Conservation (phyloP, 768 basidiomycete genomes). For the Termitomyces sp. region DNA sequence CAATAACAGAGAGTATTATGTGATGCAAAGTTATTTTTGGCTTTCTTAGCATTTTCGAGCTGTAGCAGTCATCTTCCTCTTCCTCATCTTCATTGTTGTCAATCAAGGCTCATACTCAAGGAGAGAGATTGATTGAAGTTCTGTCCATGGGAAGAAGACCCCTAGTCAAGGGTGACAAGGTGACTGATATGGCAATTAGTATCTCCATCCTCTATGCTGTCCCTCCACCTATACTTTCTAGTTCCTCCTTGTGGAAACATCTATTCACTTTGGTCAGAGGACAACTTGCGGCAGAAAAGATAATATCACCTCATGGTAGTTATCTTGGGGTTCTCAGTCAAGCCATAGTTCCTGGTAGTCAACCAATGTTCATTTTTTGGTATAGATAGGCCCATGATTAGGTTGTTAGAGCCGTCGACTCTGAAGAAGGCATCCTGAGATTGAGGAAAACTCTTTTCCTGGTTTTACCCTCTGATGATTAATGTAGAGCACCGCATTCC, state of each 20-base stretch:
- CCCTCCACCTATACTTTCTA: constrained; percentile 20
- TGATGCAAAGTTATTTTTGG: constrained; percentile 26
- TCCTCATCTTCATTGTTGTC: too few relatives aligned
- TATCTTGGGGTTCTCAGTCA: constrained; percentile 33
- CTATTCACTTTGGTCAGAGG: constrained; percentile 16
- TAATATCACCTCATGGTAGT: constrained; percentile 28
- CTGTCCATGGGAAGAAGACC: constrained; percentile 32
- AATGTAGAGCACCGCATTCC: constrained; percentile 28
- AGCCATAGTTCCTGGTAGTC: constrained; percentile 22
- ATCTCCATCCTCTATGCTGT: constrained; percentile 2
- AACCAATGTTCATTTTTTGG: too few relatives aligned
- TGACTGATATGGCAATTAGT: constrained; percentile 29
- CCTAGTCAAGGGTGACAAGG: constrained; percentile 29
- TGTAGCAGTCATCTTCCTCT: constrained; percentile 22
- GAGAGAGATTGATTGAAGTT: constrained; percentile 15
- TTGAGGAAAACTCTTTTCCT: too few relatives aligned
- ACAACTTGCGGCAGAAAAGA: background rate
- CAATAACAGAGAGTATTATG: constrained; percentile 31
- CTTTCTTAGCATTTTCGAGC: constrained; percentile 6
- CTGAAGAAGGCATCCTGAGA: constrained; percentile 33
- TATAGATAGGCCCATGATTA: too few relatives aligned
- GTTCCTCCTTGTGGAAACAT: constrained; percentile 32
- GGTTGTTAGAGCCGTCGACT: constrained; percentile 18
- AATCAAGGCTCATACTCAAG: too few relatives aligned
- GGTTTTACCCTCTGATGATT: constrained; percentile 36